phyloP scores from a whole-genome alignment of 495 filamentous ascomycete genomes.

The Glarea lozoyensis region DNA sequence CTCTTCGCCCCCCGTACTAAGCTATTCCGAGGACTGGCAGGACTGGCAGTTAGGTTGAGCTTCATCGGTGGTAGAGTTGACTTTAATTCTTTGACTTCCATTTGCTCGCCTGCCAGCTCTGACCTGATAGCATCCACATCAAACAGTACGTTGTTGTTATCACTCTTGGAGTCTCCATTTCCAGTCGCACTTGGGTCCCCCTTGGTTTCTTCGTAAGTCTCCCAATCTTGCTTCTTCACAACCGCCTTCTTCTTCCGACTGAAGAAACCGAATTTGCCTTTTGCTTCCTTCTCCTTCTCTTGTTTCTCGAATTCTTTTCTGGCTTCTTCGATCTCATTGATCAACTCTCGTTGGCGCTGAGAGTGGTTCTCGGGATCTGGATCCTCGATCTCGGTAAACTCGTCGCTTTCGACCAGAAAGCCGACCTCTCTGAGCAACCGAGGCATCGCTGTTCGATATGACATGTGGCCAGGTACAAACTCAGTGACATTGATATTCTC shows the following conservation, averaged over 20 bases:
- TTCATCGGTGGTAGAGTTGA: conserved; percentile 87
- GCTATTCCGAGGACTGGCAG: conserved; percentile 53
- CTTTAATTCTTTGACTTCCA: conserved; percentile 65
- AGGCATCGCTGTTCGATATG: conserved; percentile 88
- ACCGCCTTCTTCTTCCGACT: conserved; percentile 63
- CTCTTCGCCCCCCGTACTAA: conserved; percentile 58
- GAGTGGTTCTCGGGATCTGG: conserved; percentile 91
- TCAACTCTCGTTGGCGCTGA: conserved; percentile 82
- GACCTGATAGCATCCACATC: conserved; percentile 91
- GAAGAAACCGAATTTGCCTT: conserved; percentile 63
- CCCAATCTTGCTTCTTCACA: conserved; percentile 80
- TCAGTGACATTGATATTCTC: conserved; percentile 89
- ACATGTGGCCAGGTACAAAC: conserved; percentile 90
- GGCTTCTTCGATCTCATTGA: conserved; percentile 93
- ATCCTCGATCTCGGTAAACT: conserved; percentile 96
- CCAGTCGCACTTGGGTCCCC: conserved; percentile 20
- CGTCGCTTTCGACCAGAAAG: conserved; percentile 84
- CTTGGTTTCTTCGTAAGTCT: conserved; percentile 69
- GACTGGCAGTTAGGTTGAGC: conserved; percentile 47
- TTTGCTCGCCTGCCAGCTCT: conserved; percentile 65
- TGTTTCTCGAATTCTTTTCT: conserved; percentile 73
- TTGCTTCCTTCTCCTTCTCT: conserved; percentile 53
- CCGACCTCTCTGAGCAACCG: conserved; percentile 74
- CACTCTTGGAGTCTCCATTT: conserved; percentile 31
- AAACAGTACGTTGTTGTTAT: conserved; percentile 64